These are phyloP conservation scores for Yamadazyma pseudoaaseri DNA, from an alignment of 1,139 yeast genomes.

Conservation along the genomic window DNA sequence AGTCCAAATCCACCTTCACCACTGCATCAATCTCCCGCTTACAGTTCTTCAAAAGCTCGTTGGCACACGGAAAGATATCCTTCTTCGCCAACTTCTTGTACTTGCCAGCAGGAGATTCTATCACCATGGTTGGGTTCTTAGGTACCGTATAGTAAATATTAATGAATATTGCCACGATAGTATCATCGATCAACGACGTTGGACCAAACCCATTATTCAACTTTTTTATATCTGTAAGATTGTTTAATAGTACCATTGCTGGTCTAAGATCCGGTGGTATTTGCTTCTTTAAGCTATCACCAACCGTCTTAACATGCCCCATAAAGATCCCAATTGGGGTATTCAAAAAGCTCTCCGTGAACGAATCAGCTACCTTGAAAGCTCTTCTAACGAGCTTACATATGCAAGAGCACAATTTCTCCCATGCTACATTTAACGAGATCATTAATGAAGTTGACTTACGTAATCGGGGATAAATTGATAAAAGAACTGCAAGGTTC, in stretches of 20 bases:
- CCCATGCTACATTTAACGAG: constrained; percentile 64
- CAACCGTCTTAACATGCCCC: constrained; percentile 34
- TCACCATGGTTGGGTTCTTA: constrained; percentile 7
- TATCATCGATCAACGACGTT: constrained; percentile 74
- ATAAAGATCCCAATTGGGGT: constrained; percentile 49
- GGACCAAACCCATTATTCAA: constrained; percentile 83
- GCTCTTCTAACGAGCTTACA: constrained; percentile 51
- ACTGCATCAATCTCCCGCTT: constrained; percentile 32
- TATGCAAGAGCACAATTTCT: constrained; percentile 45
- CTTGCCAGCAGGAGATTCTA: constrained; percentile 34
- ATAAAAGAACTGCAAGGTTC: constrained; percentile 60
- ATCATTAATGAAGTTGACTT: constrained; percentile 76
- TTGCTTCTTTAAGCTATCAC: constrained; percentile 28
- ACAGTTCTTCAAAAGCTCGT: constrained; percentile 30
- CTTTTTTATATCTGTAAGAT: constrained; percentile 63
- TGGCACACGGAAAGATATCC: constrained; percentile 43
- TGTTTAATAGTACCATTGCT: constrained; percentile 44
- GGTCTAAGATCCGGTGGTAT: constrained; percentile 29
- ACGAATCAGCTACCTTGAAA: constrained; percentile 44
- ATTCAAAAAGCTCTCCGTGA: constrained; percentile 53
- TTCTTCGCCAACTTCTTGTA: constrained; percentile 42
- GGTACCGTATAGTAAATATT: constrained; percentile 37
- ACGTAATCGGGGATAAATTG: constrained; percentile 67
- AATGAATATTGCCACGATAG: constrained; percentile 62
- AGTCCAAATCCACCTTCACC: constrained; percentile 29